Percentiles rank a stretch among this genome's conserved stretches.
Evolutionary conservation across 2,329 filamentous ascomycete species (phyloP).

Genomic region (Botrytis porri): DNA sequence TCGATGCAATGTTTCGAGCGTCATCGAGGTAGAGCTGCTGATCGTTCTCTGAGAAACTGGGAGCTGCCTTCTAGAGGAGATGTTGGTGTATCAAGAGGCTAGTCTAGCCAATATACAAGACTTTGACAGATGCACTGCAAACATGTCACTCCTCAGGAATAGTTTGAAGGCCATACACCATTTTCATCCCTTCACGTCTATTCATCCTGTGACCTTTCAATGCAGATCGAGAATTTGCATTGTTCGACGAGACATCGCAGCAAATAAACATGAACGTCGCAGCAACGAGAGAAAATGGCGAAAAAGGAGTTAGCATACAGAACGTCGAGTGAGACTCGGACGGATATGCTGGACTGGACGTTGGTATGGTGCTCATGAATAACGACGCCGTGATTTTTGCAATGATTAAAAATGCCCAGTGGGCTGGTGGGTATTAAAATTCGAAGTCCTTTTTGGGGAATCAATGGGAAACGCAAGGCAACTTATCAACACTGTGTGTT

Average conservation of each 20-base stretch:
- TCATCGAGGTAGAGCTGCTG: background rate
- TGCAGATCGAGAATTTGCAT: background rate
- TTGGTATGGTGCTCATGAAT: background rate
- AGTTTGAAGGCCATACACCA: constrained; percentile 8
- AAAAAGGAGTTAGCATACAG: background rate
- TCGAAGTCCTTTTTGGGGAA: background rate
- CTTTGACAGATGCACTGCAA: no score
- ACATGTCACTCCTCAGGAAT: constrained; percentile 14
- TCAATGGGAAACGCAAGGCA: background rate
- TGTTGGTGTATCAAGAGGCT: background rate
- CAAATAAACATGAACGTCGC: background rate
- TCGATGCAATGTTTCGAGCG: background rate
- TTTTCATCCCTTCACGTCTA: background rate
- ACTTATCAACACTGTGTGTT: background rate
- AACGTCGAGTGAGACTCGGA: background rate
- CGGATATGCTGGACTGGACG: background rate
- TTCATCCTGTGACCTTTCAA: background rate
- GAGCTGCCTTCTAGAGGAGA: no score
- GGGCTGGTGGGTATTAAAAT: background rate
- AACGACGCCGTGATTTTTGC: background rate
- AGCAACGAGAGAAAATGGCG: background rate
- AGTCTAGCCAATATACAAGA: background rate
- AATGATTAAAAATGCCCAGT: background rate
- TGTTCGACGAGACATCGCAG: background rate
- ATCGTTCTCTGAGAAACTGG: background rate